These are phyloP conservation scores for Lachnellula subtilissima DNA, from an alignment of 2,329 filamentous ascomycete genomes.

Conservation along the genomic window DNA sequence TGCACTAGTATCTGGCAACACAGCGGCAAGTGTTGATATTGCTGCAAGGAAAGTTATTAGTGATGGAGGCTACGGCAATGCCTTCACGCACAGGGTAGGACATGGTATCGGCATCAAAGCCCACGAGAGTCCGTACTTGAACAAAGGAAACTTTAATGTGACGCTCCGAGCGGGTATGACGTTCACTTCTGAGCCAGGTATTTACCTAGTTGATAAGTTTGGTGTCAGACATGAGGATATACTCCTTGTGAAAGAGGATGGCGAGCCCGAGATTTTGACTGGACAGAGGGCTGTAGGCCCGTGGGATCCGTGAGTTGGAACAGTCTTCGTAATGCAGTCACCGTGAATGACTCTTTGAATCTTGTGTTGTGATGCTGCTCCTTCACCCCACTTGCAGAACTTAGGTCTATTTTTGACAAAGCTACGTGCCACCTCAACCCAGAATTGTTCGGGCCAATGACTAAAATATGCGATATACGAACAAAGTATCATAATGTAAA, in stretches of 20 bases:
- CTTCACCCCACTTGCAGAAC: neutral
- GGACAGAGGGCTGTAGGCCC: conserved; percentile 47
- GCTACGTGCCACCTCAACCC: too few species aligned
- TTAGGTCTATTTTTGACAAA: too few species aligned
- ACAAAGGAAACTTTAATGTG: conserved; percentile 52
- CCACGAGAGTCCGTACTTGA: conserved; percentile 60
- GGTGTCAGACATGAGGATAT: conserved; percentile 61
- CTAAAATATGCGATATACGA: too few species aligned
- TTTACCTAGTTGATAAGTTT: conserved; percentile 56
- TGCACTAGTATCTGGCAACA: conserved; percentile 46
- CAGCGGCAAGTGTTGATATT: conserved; percentile 55
- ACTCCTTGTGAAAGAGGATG: conserved; percentile 50
- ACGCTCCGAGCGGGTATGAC: conserved; percentile 52
- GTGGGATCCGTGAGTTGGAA: conserved; percentile 43
- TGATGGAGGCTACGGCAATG: conserved; percentile 51
- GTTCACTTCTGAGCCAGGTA: conserved; percentile 59
- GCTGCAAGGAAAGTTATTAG: conserved; percentile 54
- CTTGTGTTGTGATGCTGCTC: too few species aligned
- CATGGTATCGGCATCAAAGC: conserved; percentile 64
- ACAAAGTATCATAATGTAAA: too few species aligned
- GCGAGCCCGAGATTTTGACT: conserved; percentile 50
- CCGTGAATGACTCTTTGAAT: neutral
- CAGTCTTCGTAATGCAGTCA: neutral
- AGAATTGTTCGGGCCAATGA: too few species aligned
- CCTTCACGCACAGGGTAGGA: conserved; percentile 58